A percentile compares a stretch with the other conserved stretches of the same genome.
Conservation (phyloP, 169 alveolate genomes). For the Plasmodium gonderi region DNA sequence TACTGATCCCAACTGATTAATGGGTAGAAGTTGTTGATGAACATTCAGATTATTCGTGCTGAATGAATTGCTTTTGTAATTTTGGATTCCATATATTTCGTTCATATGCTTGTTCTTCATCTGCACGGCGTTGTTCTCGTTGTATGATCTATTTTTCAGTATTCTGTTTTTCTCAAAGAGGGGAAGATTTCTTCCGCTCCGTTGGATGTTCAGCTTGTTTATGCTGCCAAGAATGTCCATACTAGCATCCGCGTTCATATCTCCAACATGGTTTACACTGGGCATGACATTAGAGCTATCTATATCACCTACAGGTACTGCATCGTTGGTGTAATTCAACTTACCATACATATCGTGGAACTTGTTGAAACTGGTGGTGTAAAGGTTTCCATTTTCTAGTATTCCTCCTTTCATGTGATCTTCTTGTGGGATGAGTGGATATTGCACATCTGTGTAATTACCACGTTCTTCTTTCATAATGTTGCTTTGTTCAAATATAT, state of each 20-base stretch:
- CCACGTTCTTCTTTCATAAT: neutral
- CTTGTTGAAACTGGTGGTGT: conserved; percentile 7
- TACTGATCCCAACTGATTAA: neutral
- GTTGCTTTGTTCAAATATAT: neutral
- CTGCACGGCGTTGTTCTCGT: neutral
- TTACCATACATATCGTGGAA: conserved; percentile 11
- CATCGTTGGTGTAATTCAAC: neutral
- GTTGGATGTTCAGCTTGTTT: neutral
- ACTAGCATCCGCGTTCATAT: neutral
- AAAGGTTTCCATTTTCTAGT: neutral
- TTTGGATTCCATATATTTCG: neutral
- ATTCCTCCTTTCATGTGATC: neutral
- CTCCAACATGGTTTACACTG: no score
- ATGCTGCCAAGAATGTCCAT: neutral
- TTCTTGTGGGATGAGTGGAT: neutral
- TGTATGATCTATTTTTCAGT: conserved; percentile 15
- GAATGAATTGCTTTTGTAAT: conserved; percentile 37
- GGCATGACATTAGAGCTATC: no score
- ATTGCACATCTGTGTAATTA: neutral
- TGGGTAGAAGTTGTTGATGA: neutral
- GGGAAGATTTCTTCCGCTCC: neutral
- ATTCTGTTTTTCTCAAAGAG: neutral
- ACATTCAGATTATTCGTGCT: conserved; percentile 18
- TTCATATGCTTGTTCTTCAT: neutral
- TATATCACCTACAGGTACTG: neutral